Conservation (phyloP, 2,329 filamentous ascomycete species). For the Colletotrichum sp. region DNA sequence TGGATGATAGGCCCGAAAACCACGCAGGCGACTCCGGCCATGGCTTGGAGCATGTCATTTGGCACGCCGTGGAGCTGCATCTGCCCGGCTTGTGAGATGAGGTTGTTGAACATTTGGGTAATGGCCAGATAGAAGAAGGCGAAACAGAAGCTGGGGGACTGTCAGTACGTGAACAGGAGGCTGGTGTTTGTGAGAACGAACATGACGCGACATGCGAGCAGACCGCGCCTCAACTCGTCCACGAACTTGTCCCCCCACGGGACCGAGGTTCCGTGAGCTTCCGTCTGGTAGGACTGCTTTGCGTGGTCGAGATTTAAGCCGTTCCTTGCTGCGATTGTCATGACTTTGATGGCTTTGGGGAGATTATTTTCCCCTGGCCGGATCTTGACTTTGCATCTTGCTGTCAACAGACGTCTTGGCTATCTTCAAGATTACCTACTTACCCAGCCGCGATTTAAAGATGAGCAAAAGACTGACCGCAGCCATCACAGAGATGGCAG, state of each 20-base stretch:
- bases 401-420: neutral
- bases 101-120: constrained; percentile 60
- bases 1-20: constrained; percentile 61
- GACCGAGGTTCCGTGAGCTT: constrained; percentile 46
- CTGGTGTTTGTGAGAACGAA: constrained; percentile 40
- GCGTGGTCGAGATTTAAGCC: constrained; percentile 46
- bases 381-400: constrained; percentile 25
- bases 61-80: constrained; percentile 57
- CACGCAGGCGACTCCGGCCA: constrained; percentile 58
- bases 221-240: constrained; percentile 70
- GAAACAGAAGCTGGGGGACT: neutral
- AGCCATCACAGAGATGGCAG: constrained; percentile 58
- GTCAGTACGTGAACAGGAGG: neutral
- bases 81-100: constrained; percentile 60
- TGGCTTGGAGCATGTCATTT: constrained; percentile 59
- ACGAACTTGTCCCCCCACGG: constrained; percentile 74
- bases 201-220: constrained; percentile 75
- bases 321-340: constrained; percentile 31
- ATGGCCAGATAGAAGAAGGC: constrained; percentile 42
- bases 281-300: constrained; percentile 48
- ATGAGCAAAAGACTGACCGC: constrained; percentile 38
- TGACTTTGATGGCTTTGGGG: constrained; percentile 59
- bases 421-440: neutral
- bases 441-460: constrained; percentile 16
- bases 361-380: constrained; percentile 59